phyloP scores from a whole-genome alignment of 495 filamentous ascomycete genomes.

The Xylaria acuta region DNA sequence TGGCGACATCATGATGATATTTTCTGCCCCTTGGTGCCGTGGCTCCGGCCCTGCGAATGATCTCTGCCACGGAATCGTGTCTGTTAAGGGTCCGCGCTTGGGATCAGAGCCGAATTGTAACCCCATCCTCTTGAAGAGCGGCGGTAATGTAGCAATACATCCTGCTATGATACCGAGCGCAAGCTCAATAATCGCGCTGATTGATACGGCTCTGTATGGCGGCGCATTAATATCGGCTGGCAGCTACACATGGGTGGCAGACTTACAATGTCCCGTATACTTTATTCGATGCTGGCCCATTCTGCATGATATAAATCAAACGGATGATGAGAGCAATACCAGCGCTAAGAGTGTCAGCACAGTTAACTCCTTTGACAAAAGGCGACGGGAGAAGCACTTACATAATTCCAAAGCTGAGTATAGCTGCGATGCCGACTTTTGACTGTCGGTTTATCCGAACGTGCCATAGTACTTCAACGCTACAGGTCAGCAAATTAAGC shows the following conservation, averaged over 20 bases:
- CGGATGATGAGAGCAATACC: slow-evolving; percentile 50
- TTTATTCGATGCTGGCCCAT: slow-evolving; percentile 32
- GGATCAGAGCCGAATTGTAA: not conserved
- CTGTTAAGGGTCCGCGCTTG: not conserved
- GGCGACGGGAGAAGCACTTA: slow-evolving; percentile 23
- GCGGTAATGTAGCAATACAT: slow-evolving; percentile 49
- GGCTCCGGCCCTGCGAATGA: not conserved
- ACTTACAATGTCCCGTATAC: slow-evolving; percentile 35
- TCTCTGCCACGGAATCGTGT: slow-evolving; percentile 24
- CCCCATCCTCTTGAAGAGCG: slow-evolving; percentile 42
- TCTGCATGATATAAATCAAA: slow-evolving; percentile 44
- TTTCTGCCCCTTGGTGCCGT: slow-evolving; percentile 2
- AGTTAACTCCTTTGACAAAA: not conserved
- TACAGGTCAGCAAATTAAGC: not conserved
- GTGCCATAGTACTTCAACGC: slow-evolving; percentile 43
- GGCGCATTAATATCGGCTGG: not conserved
- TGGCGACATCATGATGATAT: slow-evolving; percentile 25
- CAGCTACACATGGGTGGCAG: too few relatives aligned
- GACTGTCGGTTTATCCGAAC: slow-evolving; percentile 45
- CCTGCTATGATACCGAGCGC: slow-evolving; percentile 51
- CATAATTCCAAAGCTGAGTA: slow-evolving; percentile 49
- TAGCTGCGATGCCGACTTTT: slow-evolving; percentile 41
- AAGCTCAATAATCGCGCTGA: slow-evolving; percentile 49
- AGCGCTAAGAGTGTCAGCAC: slow-evolving; percentile 36
- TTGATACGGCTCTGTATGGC: slow-evolving; percentile 37